Base-by-base conservation (phyloP, 495 filamentous ascomycete genomes). In the Chaetomium tenue region DNA sequence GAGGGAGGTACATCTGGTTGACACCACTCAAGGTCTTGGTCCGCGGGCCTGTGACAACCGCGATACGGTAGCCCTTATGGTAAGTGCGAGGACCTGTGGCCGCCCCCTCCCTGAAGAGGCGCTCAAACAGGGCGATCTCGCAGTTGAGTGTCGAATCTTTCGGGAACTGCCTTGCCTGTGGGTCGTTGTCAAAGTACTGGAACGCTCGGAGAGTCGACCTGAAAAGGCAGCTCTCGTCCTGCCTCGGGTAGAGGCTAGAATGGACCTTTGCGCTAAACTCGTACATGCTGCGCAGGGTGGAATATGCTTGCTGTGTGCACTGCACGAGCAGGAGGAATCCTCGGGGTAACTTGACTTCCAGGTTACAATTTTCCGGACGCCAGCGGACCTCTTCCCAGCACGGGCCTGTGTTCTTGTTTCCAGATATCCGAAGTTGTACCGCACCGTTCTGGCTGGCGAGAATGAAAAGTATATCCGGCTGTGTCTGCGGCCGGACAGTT, bases 361-460 rank as follows among this genome's bases (percentile, higher is more conserved):
- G 79, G 3, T 78, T 80, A 59, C 82, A 79, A 11, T 79, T 78
- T 18, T 87, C 84, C 13, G 84, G 75, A 57, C 87, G 87, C 91
- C 91, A 96, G 53, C 84, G 79, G 25, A 94, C 86, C 67, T 91
- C 86, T 37, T 90, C 82, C 92, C 92, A 96, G 0, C 84, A 87
- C 3, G 88, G 84, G 0, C 88, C 88, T n/a, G 77, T 74, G 67
- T 83, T 83, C 65, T 83, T 87, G 66, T 88, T 85, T 23, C 82
- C 76, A 62, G 89, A 89, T 30, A 96, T 87, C 58, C 83, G 75
- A n/a, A 95, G 75, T 68, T 90, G 89, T 59, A 94, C 83, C 23
- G 87, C 80, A 13, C 87, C 86, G 68, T 88, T 88, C 76, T 94
- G 91, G 74, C 86, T 93, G 12, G 87, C 85, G 46, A 95, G 83